These are phyloP conservation scores for Dunaliella salina DNA, from an alignment of 163 green algal genomes.

Conservation along the genomic window DNA sequence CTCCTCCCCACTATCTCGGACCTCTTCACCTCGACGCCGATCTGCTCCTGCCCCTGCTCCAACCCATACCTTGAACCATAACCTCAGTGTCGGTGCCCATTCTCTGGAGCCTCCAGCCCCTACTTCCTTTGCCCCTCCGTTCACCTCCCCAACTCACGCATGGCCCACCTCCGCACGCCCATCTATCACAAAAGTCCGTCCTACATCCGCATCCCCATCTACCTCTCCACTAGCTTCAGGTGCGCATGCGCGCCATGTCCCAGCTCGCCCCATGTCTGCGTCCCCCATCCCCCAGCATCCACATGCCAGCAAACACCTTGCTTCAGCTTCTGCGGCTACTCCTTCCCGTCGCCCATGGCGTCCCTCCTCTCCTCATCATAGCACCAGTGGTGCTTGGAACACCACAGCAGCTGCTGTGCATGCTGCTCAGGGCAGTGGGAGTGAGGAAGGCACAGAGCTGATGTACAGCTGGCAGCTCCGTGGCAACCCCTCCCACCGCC, in stretches of 20 bases:
- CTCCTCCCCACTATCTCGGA: not conserved
- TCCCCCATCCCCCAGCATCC: not conserved
- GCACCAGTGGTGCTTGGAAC: not conserved
- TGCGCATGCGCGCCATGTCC: too few species aligned
- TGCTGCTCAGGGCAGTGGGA: not conserved
- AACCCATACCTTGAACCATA: not conserved
- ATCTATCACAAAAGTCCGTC: too few species aligned
- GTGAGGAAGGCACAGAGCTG: too few species aligned
- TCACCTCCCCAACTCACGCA: not conserved
- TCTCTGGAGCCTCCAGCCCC: not conserved
- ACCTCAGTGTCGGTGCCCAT: not conserved
- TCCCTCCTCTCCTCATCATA: not conserved
- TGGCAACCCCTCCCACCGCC: not conserved
- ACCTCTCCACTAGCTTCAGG: too few species aligned
- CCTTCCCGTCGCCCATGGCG: not conserved
- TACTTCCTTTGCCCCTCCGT: not conserved
- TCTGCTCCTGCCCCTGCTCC: not conserved
- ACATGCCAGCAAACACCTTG: not conserved
- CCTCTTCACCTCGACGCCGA: not conserved
- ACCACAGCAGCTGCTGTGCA: not conserved
- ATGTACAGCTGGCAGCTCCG: not conserved
- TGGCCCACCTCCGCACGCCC: too few species aligned
- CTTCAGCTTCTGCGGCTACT: not conserved
- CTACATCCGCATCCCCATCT: too few species aligned
- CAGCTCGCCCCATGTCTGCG: not conserved